Percentiles rank a stretch among this genome's conserved stretches.
Evolutionary conservation across 768 basidiomycete genomes (phyloP).

Genomic region (Chalciporus piperatus): DNA sequence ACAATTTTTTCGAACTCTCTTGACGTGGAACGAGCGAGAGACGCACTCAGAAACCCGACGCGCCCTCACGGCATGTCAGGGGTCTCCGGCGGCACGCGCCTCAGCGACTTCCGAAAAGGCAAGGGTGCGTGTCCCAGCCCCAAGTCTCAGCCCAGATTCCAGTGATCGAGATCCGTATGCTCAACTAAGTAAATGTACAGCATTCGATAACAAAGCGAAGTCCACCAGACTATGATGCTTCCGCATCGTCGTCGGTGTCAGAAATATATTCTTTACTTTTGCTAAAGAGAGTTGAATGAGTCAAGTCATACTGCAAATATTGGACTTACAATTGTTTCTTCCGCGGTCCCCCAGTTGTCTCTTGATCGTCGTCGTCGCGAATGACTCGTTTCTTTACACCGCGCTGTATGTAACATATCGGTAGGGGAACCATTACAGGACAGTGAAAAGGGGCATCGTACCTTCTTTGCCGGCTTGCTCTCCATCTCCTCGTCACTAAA

Average conservation of each 20-base stretch:
- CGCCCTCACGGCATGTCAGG: too few relatives aligned
- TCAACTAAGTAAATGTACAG: too few relatives aligned
- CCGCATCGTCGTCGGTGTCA: slow-evolving; percentile 85
- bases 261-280: slow-evolving; percentile 88
- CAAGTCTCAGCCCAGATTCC: too few relatives aligned
- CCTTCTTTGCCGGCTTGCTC: slow-evolving; percentile 65
- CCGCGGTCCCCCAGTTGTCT: slow-evolving; percentile 54
- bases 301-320: background rate
- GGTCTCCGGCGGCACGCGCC: too few relatives aligned
- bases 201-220: too few relatives aligned
- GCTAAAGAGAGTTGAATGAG: slow-evolving; percentile 37
- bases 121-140: too few relatives aligned
- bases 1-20: too few relatives aligned
- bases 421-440: background rate
- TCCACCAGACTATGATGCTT: slow-evolving; percentile 47
- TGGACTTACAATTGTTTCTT: slow-evolving; percentile 75
- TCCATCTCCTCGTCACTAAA: slow-evolving; percentile 70
- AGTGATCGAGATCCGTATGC: too few relatives aligned
- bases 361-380: slow-evolving; percentile 77
- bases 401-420: slow-evolving; percentile 27
- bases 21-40: too few relatives aligned
- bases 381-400: slow-evolving; percentile 71
- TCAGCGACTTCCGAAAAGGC: too few relatives aligned
- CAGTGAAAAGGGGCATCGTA: slow-evolving; percentile 23
- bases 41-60: too few relatives aligned